A percentile compares a stretch with the other conserved stretches of the same genome.
These are phyloP conservation scores for Auriscalpium orientale DNA, from an alignment of 768 basidiomycete species.

Conservation along the genomic window DNA sequence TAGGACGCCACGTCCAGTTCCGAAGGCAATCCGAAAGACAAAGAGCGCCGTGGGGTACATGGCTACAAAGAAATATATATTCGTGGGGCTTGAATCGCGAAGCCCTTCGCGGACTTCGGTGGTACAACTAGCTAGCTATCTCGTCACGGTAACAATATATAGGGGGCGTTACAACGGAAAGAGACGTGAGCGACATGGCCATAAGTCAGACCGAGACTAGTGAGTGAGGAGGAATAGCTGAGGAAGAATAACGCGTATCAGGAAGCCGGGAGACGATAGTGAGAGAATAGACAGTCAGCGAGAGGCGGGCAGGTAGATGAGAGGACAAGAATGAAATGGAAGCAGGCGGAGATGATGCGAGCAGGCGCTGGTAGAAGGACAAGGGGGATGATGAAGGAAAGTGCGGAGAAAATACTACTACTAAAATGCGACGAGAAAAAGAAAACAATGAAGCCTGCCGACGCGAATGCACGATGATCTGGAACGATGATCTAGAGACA, in stretches of 20 bases:
- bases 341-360: conserved; percentile 1
- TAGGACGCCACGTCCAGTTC: no score
- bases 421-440: neutral
- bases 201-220: conserved; percentile 10
- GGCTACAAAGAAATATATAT: conserved; percentile 17
- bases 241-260: neutral
- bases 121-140: conserved; percentile 11
- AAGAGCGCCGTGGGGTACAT: neutral
- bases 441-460: neutral
- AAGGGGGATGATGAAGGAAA: no score
- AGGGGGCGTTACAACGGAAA: conserved; percentile 13
- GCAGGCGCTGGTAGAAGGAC: neutral
- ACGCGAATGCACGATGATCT: neutral
- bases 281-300: conserved; percentile 6
- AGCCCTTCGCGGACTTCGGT: conserved; percentile 37
- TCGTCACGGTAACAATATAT: conserved; percentile 11
- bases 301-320: conserved; percentile 11
- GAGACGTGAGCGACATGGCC: conserved; percentile 7
- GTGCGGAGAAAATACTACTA: neutral
- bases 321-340: conserved; percentile 2
- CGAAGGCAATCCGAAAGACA: no score
- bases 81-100: conserved; percentile 39
- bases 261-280: conserved; percentile 3
- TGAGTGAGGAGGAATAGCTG: neutral
- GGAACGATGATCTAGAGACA: neutral